Evolutionary conservation across 1,139 yeast species (phyloP), one percentile per base, ranked within the genome.

Genomic region (Suhomyces panamericanus): DNA sequence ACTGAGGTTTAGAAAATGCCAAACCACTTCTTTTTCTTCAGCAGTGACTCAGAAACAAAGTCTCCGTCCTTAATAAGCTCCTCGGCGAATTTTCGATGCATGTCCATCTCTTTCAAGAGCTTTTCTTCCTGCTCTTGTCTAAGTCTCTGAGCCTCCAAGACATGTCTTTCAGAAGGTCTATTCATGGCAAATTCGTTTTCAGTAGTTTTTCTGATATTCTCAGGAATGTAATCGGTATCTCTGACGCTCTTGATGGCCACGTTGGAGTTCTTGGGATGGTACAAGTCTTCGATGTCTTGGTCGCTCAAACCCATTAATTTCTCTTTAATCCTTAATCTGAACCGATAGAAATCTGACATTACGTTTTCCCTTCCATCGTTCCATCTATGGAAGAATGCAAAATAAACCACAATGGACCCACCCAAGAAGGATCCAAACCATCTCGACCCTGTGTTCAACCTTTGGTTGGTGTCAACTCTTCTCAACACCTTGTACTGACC

Each of bases 351-450:
- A 40, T 77, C 81, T 11, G 87, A 76, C 63, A 87, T 83, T 4
- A 86, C 81, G 56, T 87, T 84, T 51, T 87, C 95, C 54, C 80
- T 78, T 8, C 91, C 91, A 47, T 87, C 95, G 59, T 88, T 87
- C 96, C 96, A 87, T 45, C 91, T 71, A 60, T 84, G 79, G 64
- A 87, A 83, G 59, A 87, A 87, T 8, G 85, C 77, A 32, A 83
- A 84, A 58, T 80, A 84, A 2, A 78, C 59, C 24, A 77, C 64
- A 8, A 82, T 63, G 0, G 78, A 70, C 17, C 72, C 68, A 6
- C 77, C 73, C 16, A 80, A 53, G 11, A 77, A 59, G 13, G 75
- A 69, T 0, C 77, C 85, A 67, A 54, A 81, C 75, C 63, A 77
- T 47, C 69, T 63, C 3, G 81, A 71, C 5, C 87, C 88, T 10